Conservation (phyloP, 176 grass and related monocot species). For the Lolium perenne region DNA sequence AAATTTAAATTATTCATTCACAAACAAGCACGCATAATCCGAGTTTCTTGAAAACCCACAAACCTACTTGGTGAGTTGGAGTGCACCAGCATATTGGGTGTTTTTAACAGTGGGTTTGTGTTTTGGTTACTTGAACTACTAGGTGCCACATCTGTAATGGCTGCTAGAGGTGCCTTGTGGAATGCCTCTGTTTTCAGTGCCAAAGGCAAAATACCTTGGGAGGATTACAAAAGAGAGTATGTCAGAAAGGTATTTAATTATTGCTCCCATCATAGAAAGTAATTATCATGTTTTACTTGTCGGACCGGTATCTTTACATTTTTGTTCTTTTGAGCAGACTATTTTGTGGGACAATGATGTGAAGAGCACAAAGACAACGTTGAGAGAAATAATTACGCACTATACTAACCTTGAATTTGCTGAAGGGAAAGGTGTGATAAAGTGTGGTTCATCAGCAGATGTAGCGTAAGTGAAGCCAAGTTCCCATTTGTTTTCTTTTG, state of each 20-base stretch:
- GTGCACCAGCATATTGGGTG: neutral
- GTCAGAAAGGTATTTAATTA: slow-evolving; percentile 77
- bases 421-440: slow-evolving; percentile 85
- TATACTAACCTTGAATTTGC: slow-evolving; percentile 89
- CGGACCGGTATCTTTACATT: slow-evolving; percentile 28
- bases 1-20: slow-evolving; percentile 5
- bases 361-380: slow-evolving; percentile 90
- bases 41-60: slow-evolving; percentile 9
- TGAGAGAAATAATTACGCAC: slow-evolving; percentile 96
- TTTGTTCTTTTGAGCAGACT: slow-evolving; percentile 58
- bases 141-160: slow-evolving; percentile 94
- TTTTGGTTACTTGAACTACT: slow-evolving; percentile 38
- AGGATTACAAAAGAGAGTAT: slow-evolving; percentile 92
- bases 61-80: neutral
- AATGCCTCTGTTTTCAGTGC: slow-evolving; percentile 89
- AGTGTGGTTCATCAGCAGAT: slow-evolving; percentile 70
- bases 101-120: neutral
- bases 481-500: slow-evolving; percentile 33
- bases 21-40: slow-evolving; percentile 17
- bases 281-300: slow-evolving; percentile 24
- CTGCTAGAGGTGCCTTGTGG: slow-evolving; percentile 95
- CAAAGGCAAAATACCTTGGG: slow-evolving; percentile 75
- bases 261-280: slow-evolving; percentile 9
- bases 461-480: slow-evolving; percentile 70
- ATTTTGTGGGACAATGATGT: slow-evolving; percentile 98